Base-by-base conservation (phyloP, 2,329 filamentous ascomycete species). In the Emergomyces africanus region DNA sequence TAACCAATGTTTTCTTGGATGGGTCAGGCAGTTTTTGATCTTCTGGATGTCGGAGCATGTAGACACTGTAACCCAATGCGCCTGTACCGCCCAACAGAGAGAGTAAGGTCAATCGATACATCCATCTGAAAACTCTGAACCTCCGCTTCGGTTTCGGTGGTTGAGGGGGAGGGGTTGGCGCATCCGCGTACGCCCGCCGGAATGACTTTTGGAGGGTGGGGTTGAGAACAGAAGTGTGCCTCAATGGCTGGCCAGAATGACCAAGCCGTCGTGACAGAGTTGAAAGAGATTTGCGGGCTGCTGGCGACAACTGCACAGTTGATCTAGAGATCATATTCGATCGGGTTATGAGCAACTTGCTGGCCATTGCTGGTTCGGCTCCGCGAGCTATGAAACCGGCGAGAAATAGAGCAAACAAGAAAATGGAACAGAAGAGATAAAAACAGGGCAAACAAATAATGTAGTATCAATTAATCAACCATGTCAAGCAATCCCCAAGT, bases 1-100 rank as follows among this genome's bases (percentile, higher is more conserved):
- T 85, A 53, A 99, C 94, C 59, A 99, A 81, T 12, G 91, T 99
- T 83, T 99, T 99, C 87, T 97, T 99, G 68, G 71, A 81, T 59
- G 91, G 88, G 74, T 96, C 90, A 20, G 88, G 85, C 63, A 83
- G 79, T 61, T 81, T 77, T 78, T 97, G 94, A 58, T 91, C 87
- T 48, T 81, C 80, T 10, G 92, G 92, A 74, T 95, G 83, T 68
- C 89, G 85, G 72, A 89, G 84, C 56, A 86, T 78, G 75, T 91
- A 96, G 76, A 96, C 87, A 70, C 83, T 83, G 74, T 94, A 96
- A 67, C 81, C 83, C 61, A 91, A 77, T 71, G 86, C 90, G 64
- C 79, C 89, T 48, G 88, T 70, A 60, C 85, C 80, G 63, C 81
- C 88, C 63, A 94, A 73, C 61, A 84, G 74, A 59, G 88, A 87